Conservation (phyloP, 1,139 yeast species). For the Casaregolazyma lundiana region DNA sequence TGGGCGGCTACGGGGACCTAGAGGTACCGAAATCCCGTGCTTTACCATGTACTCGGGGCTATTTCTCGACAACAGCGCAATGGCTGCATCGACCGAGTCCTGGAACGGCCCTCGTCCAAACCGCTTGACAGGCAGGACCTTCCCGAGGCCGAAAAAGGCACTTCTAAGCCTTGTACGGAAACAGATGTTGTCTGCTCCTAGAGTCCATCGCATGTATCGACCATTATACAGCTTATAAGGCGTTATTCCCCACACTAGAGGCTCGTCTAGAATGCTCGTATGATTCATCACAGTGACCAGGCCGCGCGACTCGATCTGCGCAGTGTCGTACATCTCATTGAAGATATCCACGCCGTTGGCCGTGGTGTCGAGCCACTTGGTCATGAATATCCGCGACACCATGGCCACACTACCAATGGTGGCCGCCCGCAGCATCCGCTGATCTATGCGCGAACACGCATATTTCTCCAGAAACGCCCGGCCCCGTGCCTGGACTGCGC, state of each 20-base stretch:
- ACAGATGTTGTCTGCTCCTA: conserved; percentile 90
- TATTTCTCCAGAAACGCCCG: conserved; percentile 62
- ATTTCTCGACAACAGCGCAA: conserved; percentile 57
- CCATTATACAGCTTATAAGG: conserved; percentile 59
- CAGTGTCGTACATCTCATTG: conserved; percentile 56
- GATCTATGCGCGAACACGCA: conserved; percentile 53
- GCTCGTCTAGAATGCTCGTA: conserved; percentile 92
- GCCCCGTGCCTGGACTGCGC: conserved; percentile 68
- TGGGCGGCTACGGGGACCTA: conserved; percentile 41
- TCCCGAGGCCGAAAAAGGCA: conserved; percentile 76
- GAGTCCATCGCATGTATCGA: conserved; percentile 77
- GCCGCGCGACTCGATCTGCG: conserved; percentile 66
- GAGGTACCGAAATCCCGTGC: conserved; percentile 32
- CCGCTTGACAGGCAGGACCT: conserved; percentile 76
- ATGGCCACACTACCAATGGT: conserved; percentile 67
- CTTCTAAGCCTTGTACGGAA: conserved; percentile 42
- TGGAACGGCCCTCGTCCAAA: conserved; percentile 95
- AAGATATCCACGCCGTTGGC: conserved; percentile 59
- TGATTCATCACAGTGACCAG: conserved; percentile 91
- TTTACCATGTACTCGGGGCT: conserved; percentile 5
- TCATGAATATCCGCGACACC: conserved; percentile 58
- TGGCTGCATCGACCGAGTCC: conserved; percentile 84
- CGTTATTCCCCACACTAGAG: conserved; percentile 79
- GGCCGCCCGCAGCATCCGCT: conserved; percentile 67
- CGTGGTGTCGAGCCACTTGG: conserved; percentile 57